phyloP scores from a whole-genome alignment of 805 yeast genomes.

The Maudiozyma bulderi region DNA sequence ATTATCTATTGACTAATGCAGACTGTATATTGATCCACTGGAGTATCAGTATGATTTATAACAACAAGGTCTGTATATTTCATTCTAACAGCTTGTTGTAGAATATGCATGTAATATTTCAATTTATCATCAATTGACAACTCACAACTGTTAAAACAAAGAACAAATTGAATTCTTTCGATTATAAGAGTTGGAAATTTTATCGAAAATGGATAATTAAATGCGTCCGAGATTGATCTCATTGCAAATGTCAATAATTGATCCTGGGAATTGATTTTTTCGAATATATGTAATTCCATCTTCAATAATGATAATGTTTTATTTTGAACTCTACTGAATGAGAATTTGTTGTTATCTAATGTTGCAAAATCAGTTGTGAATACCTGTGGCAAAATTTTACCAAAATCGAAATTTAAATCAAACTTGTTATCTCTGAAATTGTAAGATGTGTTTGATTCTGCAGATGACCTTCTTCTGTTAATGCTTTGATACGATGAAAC shows the following conservation, averaged over 20 bases:
- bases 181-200: constrained; percentile 7
- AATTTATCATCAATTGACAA: background rate
- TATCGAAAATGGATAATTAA: constrained; percentile 9
- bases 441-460: background rate
- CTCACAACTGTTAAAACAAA: background rate
- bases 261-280: background rate
- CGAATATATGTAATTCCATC: background rate
- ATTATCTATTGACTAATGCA: background rate
- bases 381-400: constrained; percentile 5
- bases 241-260: background rate
- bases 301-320: constrained; percentile 6
- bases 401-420: constrained; percentile 5
- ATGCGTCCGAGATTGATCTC: constrained; percentile 3
- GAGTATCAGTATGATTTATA: background rate
- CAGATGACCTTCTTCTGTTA: background rate
- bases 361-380: constrained; percentile 10
- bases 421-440: background rate
- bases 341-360: constrained; percentile 8
- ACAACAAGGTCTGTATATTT: background rate
- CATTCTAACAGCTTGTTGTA: background rate
- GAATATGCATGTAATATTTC: background rate
- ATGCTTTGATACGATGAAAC: background rate
- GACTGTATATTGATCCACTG: background rate
- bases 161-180: constrained; percentile 8
- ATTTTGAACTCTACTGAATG: constrained; percentile 3